Evolutionary conservation across 768 basidiomycete genomes (phyloP).

Genomic region (Mycena epipterygia): DNA sequence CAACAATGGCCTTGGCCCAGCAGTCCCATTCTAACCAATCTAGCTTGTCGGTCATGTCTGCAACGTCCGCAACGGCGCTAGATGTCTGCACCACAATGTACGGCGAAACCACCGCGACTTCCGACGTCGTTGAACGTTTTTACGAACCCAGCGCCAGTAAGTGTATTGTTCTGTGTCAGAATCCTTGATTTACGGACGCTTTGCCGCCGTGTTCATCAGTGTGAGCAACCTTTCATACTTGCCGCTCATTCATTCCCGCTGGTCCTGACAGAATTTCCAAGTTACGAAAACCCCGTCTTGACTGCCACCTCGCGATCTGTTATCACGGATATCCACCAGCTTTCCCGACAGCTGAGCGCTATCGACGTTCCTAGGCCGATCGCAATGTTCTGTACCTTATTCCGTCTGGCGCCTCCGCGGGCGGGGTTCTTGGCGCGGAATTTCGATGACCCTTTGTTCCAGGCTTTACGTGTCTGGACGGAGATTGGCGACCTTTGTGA

Average conservation of each 20-base stretch:
- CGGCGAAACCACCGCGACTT: constrained; percentile 65
- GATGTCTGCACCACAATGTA: constrained; percentile 82
- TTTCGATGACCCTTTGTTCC: constrained; percentile 65
- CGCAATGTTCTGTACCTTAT: constrained; percentile 69
- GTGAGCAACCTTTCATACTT: constrained; percentile 49
- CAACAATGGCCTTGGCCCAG: not conserved
- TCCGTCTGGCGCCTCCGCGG: constrained; percentile 58
- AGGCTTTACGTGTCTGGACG: constrained; percentile 77
- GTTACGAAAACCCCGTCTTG: constrained; percentile 85
- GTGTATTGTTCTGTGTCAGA: constrained; percentile 43
- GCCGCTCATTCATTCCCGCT: not conserved
- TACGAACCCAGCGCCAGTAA: constrained; percentile 81
- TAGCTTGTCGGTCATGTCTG: constrained; percentile 55
- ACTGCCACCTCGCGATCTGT: constrained; percentile 81
- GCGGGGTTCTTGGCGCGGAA: constrained; percentile 37
- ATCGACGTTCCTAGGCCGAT: constrained; percentile 79
- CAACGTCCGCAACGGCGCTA: constrained; percentile 67
- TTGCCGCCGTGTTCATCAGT: constrained; percentile 44
- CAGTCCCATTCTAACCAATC: constrained; percentile 40
- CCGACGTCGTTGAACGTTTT: constrained; percentile 68
- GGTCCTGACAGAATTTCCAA: constrained; percentile 44
- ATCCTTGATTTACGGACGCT: constrained; percentile 20
- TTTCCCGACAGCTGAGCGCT: constrained; percentile 70
- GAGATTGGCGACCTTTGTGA: constrained; percentile 83
- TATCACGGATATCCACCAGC: constrained; percentile 77